phyloP scores from a whole-genome alignment of 2,329 filamentous ascomycete species.

The Talaromyces marneffei region DNA sequence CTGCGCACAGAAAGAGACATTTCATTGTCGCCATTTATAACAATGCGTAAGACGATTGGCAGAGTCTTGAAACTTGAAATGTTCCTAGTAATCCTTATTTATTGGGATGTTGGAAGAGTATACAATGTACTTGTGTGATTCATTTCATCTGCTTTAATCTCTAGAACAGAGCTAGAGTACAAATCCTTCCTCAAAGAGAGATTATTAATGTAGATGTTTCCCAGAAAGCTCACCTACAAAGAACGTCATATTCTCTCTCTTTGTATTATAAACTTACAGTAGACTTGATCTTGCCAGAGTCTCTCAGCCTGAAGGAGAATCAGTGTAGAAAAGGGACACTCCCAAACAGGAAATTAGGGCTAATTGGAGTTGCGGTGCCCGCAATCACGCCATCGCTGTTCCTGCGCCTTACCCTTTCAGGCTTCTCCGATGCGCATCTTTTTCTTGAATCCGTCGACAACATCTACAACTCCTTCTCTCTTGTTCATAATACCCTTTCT shows the following conservation, averaged over 20 bases:
- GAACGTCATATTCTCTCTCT: no score
- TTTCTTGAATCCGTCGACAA: not conserved
- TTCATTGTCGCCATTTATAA: not conserved
- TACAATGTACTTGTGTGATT: not conserved
- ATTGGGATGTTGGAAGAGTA: not conserved
- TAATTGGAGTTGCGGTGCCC: not conserved
- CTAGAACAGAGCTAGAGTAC: not conserved
- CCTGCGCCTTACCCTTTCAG: slow-evolving; percentile 3
- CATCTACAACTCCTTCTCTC: not conserved
- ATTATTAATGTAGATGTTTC: not conserved
- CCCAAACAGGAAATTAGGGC: slow-evolving; percentile 6
- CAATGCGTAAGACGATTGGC: not conserved
- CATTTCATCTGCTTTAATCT: not conserved
- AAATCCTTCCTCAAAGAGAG: not conserved
- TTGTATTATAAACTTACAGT: not conserved
- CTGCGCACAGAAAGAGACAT: not conserved
- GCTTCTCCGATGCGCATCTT: slow-evolving; percentile 3
- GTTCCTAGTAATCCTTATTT: not conserved
- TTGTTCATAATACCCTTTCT: not conserved
- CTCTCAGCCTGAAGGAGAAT: not conserved
- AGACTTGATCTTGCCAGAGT: not conserved
- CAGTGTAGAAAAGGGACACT: not conserved
- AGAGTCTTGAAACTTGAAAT: not conserved
- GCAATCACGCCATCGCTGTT: slow-evolving; percentile 12
- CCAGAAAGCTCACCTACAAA: no score